phyloP scores from a whole-genome alignment of 345 rosid genomes.

The Hibiscus syriacus region DNA sequence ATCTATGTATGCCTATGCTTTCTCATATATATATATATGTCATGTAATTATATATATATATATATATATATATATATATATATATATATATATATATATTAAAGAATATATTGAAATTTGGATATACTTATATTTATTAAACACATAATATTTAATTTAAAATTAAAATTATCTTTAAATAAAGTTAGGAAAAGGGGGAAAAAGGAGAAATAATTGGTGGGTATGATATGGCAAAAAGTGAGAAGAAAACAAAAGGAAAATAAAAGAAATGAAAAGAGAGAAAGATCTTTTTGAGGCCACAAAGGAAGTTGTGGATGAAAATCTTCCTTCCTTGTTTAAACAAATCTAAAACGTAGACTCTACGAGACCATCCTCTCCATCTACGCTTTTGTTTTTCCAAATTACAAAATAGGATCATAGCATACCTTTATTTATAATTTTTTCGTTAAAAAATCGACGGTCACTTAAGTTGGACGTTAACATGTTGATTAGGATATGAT shows the following conservation, averaged over 20 bases:
- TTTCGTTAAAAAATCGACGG: too few relatives aligned
- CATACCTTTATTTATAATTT: neutral
- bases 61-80: too few relatives aligned
- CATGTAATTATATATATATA: too few relatives aligned
- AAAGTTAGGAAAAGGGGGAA: too few relatives aligned
- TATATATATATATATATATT: too few relatives aligned
- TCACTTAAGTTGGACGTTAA: too few relatives aligned
- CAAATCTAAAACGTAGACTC: constrained; percentile 45
- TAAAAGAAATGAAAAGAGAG: neutral
- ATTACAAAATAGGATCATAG: neutral
- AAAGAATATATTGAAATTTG: too few relatives aligned
- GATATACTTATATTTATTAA: neutral
- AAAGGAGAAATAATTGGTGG: neutral
- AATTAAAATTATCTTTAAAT: neutral
- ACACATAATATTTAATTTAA: neutral
- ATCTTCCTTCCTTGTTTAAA: constrained; percentile 21
- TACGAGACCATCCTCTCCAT: neutral
- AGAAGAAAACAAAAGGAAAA: too few relatives aligned
- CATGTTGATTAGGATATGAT: too few relatives aligned
- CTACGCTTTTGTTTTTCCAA: neutral
- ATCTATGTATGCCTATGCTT: neutral
- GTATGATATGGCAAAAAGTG: neutral
- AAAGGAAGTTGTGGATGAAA: constrained; percentile 72
- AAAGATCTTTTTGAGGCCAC: constrained; percentile 42
- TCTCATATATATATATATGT: too few relatives aligned